phyloP scores from a whole-genome alignment of 2,329 filamentous ascomycete genomes.

The Aspergillus pseudotamarii region DNA sequence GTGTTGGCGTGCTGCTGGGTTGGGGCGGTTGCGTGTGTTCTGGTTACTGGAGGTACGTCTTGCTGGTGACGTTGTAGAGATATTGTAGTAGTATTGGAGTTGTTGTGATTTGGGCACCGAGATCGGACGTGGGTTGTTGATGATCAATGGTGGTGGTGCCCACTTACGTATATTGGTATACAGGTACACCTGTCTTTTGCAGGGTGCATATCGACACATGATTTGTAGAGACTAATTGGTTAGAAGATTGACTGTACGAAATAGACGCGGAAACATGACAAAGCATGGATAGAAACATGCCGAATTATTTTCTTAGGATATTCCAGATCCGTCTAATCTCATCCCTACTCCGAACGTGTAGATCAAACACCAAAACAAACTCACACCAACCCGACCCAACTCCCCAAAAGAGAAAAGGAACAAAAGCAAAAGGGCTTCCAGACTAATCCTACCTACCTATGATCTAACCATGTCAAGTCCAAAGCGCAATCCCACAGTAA shows the following conservation, averaged over 20 bases:
- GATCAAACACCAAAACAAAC: neutral
- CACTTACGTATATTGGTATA: neutral
- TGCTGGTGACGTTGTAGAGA: neutral
- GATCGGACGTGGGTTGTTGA: neutral
- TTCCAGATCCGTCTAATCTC: neutral
- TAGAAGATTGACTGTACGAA: neutral
- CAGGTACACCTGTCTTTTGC: neutral
- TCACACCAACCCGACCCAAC: neutral
- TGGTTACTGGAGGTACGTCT: neutral
- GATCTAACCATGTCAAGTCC: neutral
- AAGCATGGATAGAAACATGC: neutral
- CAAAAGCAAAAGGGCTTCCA: neutral
- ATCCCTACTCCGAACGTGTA: neutral
- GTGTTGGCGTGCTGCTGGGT: neutral
- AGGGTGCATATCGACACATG: neutral
- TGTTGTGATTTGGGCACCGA: neutral
- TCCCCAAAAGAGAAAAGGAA: neutral
- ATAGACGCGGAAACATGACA: neutral
- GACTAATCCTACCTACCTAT: neutral
- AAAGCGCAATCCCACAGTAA: neutral
- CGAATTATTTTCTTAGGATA: neutral
- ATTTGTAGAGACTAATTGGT: neutral
- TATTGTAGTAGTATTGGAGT: neutral
- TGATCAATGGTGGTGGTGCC: neutral
- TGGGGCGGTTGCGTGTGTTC: neutral